Evolutionary conservation across 2,329 filamentous ascomycete genomes (phyloP).

Genomic region (Hypoxylon sp.): DNA sequence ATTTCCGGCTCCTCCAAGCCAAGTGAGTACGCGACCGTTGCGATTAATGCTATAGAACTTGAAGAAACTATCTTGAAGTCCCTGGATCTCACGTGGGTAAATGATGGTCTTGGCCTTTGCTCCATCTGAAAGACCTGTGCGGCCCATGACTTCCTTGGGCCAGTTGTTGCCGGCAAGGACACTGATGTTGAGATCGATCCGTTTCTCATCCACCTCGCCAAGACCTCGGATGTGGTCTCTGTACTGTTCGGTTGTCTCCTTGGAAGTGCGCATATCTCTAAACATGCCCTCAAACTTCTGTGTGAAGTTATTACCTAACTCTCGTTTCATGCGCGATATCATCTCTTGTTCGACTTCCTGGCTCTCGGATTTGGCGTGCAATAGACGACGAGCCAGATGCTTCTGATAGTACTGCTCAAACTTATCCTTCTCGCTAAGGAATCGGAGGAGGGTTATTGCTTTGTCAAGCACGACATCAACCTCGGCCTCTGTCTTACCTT

Average conservation of each 20-base stretch:
- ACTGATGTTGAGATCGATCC: conserved; percentile 84
- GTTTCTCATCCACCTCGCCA: conserved; percentile 68
- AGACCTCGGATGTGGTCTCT: conserved; percentile 74
- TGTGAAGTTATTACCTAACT: conserved; percentile 95
- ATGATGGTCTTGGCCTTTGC: conserved; percentile 73
- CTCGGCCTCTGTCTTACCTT: conserved; percentile 91
- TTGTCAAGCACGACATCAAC: conserved; percentile 89
- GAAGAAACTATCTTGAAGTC: conserved; percentile 86
- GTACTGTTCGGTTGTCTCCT: conserved; percentile 85
- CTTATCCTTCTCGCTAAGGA: conserved; percentile 91
- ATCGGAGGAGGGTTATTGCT: conserved; percentile 88
- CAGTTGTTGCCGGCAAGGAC: conserved; percentile 95
- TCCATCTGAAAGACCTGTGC: conserved; percentile 66
- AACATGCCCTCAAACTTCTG: conserved; percentile 97
- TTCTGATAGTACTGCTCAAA: conserved; percentile 99
- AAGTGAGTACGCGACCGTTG: conserved; percentile 89
- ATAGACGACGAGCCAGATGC: conserved; percentile 87
- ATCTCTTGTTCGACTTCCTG: conserved; percentile 95
- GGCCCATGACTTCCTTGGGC: conserved; percentile 89
- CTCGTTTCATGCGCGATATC: conserved; percentile 96
- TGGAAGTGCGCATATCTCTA: conserved; percentile 91
- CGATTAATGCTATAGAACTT: conserved; percentile 90
- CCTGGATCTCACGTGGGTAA: conserved; percentile 81
- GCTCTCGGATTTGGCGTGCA: conserved; percentile 91
- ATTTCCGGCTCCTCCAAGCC: conserved; percentile 79